A percentile compares a stretch with the other conserved stretches of the same genome.
Conservation (phyloP, 2,329 filamentous ascomycete species). For the Cercospora sp. region DNA sequence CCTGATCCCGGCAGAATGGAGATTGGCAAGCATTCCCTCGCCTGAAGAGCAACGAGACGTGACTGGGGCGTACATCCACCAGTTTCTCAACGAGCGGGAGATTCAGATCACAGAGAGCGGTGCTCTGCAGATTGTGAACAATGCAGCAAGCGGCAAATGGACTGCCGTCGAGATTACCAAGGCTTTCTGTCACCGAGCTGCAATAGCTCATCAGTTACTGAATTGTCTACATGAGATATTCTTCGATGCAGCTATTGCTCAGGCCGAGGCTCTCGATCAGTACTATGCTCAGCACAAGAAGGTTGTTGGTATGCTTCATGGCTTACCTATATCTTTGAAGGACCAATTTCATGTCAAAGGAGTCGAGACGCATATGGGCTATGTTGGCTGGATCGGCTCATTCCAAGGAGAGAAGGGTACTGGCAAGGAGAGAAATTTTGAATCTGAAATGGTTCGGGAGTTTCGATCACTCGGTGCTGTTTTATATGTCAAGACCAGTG, state of each 20-base stretch:
- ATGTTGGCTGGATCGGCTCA: conserved; percentile 64
- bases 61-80: conserved; percentile 57
- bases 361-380: conserved; percentile 57
- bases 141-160: conserved; percentile 57
- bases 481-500: conserved; percentile 57
- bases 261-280: conserved; percentile 45
- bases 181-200: conserved; percentile 58
- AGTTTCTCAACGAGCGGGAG: conserved; percentile 56
- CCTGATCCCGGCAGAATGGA: conserved; percentile 60
- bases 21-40: conserved; percentile 50
- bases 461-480: conserved; percentile 56
- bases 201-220: conserved; percentile 53
- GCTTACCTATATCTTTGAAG: conserved; percentile 51
- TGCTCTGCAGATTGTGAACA: conserved; percentile 57
- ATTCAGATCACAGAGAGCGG: conserved; percentile 63
- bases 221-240: conserved; percentile 51
- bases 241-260: conserved; percentile 47
- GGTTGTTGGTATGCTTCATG: conserved; percentile 50
- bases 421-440: conserved; percentile 52
- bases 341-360: conserved; percentile 53
- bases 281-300: conserved; percentile 41
- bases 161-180: conserved; percentile 56
- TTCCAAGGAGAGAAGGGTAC: conserved; percentile 57
- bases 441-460: conserved; percentile 60
- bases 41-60: conserved; percentile 56